phyloP scores from a whole-genome alignment of 106 monocot genomes.

The Apostasia shenzhenica region DNA sequence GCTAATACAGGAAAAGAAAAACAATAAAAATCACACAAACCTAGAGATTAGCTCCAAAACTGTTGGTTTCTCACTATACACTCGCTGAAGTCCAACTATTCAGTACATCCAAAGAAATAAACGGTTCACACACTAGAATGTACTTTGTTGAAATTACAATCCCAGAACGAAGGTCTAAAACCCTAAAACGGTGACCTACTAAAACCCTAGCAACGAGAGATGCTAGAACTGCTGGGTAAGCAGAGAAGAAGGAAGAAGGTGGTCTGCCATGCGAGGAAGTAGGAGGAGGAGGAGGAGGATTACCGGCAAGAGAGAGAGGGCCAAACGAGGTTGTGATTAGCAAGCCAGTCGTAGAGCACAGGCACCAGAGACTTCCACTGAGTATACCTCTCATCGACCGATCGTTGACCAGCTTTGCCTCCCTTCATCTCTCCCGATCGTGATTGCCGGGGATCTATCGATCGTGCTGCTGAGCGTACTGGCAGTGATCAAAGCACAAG shows the following conservation, averaged over 20 bases:
- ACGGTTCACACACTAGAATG: too few species aligned
- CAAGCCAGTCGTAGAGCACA: conserved; percentile 99
- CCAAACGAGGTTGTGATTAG: conserved; percentile 98
- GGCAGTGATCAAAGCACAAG: too few species aligned
- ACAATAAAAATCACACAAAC: too few species aligned
- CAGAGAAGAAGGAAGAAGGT: neutral
- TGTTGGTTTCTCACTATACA: too few species aligned
- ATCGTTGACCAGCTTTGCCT: conserved; percentile 17
- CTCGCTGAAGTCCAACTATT: too few species aligned
- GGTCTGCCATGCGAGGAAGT: neutral
- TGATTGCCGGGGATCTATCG: neutral
- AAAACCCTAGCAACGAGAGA: conserved; percentile 1
- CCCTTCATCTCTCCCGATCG: conserved; percentile 44
- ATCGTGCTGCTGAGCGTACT: too few species aligned
- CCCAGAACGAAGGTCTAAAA: neutral
- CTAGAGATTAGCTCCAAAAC: too few species aligned
- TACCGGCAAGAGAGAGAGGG: conserved; percentile 96
- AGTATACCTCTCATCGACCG: conserved; percentile 83
- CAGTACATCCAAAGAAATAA: neutral
- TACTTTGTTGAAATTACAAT: neutral
- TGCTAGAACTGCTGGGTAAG: neutral
- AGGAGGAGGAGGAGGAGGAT: neutral
- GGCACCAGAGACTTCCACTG: conserved; percentile 94
- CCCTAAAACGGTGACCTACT: neutral
- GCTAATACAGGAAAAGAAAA: too few species aligned